These are phyloP conservation scores for Ophiognomonia clavigignenti-juglandacearum DNA, from an alignment of 2,329 filamentous ascomycete species.

Conservation along the genomic window DNA sequence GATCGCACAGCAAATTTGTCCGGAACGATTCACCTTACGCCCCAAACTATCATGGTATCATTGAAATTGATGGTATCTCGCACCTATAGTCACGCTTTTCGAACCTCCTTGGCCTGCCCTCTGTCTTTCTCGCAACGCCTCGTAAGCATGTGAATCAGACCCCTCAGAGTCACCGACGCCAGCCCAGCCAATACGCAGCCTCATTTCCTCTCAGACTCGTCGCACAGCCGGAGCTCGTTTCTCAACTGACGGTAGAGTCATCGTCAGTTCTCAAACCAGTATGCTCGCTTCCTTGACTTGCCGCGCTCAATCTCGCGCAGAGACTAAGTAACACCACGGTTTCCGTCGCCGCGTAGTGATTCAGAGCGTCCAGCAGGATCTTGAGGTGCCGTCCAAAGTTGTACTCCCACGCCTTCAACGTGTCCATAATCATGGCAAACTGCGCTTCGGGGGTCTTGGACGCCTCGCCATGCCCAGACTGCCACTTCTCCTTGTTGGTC, in stretches of 20 bases:
- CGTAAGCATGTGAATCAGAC: background rate
- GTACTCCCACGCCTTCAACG: conserved; percentile 84
- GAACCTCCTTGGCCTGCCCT: background rate
- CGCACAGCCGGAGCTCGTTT: background rate
- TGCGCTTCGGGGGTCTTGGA: conserved; percentile 30
- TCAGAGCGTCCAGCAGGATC: conserved; percentile 89
- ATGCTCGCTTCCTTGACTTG: conserved; percentile 69
- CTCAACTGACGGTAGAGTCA: conserved; percentile 28
- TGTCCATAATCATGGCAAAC: conserved; percentile 62
- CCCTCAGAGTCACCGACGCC: background rate
- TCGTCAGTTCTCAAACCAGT: conserved; percentile 57
- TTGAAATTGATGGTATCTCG: conserved; percentile 7
- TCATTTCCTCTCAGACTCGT: background rate
- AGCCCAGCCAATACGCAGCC: conserved; percentile 8
- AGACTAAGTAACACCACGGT: conserved; percentile 89
- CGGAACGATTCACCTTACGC: background rate
- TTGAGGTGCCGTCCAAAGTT: conserved; percentile 91
- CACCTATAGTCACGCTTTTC: background rate
- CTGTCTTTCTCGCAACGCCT: background rate
- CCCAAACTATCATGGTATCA: conserved; percentile 6
- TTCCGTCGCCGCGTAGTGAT: conserved; percentile 96
- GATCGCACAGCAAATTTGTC: no score
- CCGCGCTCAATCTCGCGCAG: conserved; percentile 76
- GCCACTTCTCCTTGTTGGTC: conserved; percentile 38
- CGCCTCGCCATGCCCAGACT: conserved; percentile 28